phyloP scores from a whole-genome alignment of 2,329 filamentous ascomycete genomes.

The Cercospora canescens region DNA sequence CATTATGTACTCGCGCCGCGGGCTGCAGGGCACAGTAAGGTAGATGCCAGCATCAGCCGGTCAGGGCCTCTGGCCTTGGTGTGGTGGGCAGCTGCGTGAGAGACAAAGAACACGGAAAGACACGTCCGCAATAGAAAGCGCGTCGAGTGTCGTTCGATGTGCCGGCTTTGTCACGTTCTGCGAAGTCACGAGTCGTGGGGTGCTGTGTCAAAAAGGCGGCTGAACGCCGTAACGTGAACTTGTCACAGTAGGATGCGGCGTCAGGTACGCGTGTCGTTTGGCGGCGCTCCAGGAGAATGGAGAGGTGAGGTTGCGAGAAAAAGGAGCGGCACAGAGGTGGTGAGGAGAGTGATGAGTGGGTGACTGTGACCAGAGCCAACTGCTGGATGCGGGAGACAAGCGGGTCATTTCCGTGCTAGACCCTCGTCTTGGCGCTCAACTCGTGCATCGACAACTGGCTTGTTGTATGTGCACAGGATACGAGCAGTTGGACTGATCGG shows the following conservation, averaged over 20 bases:
- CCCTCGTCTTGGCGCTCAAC: not conserved
- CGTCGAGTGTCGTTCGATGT: not conserved
- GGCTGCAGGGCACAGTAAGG: constrained; percentile 1
- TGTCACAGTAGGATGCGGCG: not conserved
- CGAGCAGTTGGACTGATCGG: not conserved
- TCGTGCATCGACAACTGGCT: constrained; percentile 5
- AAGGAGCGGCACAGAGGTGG: not conserved
- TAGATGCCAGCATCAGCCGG: constrained; percentile 4
- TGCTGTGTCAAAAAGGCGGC: not conserved
- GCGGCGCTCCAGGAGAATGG: not conserved
- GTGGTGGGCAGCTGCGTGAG: not conserved
- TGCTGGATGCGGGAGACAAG: not conserved
- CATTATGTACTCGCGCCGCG: constrained; percentile 19
- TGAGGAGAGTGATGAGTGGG: not conserved
- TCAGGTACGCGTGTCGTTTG: not conserved
- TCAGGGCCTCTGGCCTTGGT: not conserved
- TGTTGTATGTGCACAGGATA: constrained; percentile 1
- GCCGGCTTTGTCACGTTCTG: not conserved
- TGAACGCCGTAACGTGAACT: not conserved
- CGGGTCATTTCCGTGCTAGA: not conserved
- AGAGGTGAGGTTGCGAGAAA: not conserved
- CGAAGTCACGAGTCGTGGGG: not conserved
- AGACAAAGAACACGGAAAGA: not conserved
- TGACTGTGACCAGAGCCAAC: not conserved
- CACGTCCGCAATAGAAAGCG: not conserved